These are phyloP conservation scores for Trichoderma koningiopsis DNA, from an alignment of 2,329 filamentous ascomycete species.

Conservation along the genomic window DNA sequence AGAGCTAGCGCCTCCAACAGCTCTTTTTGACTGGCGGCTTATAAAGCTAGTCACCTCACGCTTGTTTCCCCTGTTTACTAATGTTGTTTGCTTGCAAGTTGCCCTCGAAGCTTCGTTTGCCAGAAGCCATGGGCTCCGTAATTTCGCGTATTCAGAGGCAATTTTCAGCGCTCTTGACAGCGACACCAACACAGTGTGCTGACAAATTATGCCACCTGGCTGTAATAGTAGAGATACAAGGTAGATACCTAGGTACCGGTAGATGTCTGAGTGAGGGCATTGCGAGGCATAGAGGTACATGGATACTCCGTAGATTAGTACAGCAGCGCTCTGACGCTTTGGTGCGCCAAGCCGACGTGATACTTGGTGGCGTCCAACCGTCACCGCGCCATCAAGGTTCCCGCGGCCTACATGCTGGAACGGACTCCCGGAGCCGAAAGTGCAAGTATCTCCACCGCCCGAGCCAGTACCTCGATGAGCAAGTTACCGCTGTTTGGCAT, in stretches of 20 bases:
- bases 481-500: background rate
- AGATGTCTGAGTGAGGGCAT: background rate
- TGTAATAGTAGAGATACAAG: too few species aligned
- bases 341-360: background rate
- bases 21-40: background rate
- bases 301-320: background rate
- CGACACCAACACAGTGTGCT: background rate
- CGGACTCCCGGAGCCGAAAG: too few species aligned
- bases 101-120: background rate
- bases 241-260: too few species aligned
- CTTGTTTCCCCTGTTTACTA: background rate
- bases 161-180: background rate
- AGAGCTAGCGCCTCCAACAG: background rate
- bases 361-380: background rate
- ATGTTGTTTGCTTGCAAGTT: background rate
- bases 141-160: background rate
- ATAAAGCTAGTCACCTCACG: background rate
- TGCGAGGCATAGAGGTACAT: background rate
- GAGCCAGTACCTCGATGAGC: background rate
- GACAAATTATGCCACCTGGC: background rate
- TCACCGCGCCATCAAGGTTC: background rate
- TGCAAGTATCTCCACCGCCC: background rate
- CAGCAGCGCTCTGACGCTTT: background rate
- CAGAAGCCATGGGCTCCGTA: conserved; percentile 8
- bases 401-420: background rate